Evolutionary conservation across 108 stramenopile species (phyloP).

Genomic region (Seminavis robusta): DNA sequence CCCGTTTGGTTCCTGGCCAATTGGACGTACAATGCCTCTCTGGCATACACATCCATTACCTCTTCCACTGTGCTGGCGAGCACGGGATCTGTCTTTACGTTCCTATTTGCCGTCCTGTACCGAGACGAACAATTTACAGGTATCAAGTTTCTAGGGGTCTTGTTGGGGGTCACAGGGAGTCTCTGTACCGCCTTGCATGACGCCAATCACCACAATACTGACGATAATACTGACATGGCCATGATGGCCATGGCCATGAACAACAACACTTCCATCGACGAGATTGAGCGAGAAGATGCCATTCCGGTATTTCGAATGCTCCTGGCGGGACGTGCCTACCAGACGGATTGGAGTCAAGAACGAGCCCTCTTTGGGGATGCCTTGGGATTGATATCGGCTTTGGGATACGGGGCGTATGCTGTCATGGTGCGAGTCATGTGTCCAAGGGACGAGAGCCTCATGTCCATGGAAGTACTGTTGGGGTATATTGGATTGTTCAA

Average conservation of each 20-base stretch:
- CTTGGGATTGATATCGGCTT: conserved; percentile 69
- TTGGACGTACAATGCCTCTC: conserved; percentile 79
- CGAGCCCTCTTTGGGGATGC: conserved; percentile 55
- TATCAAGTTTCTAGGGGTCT: conserved; percentile 59
- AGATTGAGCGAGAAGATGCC: background rate
- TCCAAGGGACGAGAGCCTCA: conserved; percentile 68
- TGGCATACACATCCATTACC: conserved; percentile 85
- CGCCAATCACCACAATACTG: no score
- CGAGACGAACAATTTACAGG: conserved; percentile 59
- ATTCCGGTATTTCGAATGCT: background rate
- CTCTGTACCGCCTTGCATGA: conserved; percentile 51
- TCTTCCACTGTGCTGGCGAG: conserved; percentile 88
- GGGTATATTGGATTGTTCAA: conserved; percentile 91
- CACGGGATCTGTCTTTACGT: conserved; percentile 92
- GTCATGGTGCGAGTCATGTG: conserved; percentile 67
- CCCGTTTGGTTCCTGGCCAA: conserved; percentile 93
- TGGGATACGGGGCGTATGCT: conserved; percentile 84
- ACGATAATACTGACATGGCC: no score
- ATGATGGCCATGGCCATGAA: conserved; percentile 4
- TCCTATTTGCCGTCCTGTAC: conserved; percentile 70
- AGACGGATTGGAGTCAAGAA: background rate
- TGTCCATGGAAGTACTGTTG: conserved; percentile 88
- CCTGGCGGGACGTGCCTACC: background rate
- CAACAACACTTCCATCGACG: background rate
- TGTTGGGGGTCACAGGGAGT: conserved; percentile 65